phyloP scores from a whole-genome alignment of 306 rosid genomes.

The Echinosophora koreensis region DNA sequence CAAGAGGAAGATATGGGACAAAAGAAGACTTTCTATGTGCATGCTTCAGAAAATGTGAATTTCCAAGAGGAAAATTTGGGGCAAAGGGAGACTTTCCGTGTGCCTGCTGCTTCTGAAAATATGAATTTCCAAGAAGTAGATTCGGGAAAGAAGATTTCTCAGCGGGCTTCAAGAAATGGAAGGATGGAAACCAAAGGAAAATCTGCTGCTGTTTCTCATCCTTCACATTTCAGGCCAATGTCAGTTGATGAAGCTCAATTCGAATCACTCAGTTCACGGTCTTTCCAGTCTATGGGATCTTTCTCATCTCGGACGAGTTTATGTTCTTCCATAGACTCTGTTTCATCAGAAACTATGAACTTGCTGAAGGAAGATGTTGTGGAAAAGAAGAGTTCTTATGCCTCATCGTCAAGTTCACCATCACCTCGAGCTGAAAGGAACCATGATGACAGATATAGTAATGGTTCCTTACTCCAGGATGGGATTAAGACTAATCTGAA shows the following conservation, averaged over 20 bases:
- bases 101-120: slow-evolving; percentile 44
- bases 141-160: slow-evolving; percentile 39
- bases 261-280: slow-evolving; percentile 60
- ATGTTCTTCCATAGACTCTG: slow-evolving; percentile 58
- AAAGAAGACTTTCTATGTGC: slow-evolving; percentile 36
- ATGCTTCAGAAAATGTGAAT: slow-evolving; percentile 43
- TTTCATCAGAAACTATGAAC: slow-evolving; percentile 46
- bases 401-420: slow-evolving; percentile 54
- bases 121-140: slow-evolving; percentile 49
- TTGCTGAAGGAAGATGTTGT: slow-evolving; percentile 45
- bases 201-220: slow-evolving; percentile 42
- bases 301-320: slow-evolving; percentile 68
- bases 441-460: slow-evolving; percentile 56
- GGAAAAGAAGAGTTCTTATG: slow-evolving; percentile 50
- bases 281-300: slow-evolving; percentile 64
- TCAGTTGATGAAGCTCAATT: slow-evolving; percentile 82
- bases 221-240: slow-evolving; percentile 71
- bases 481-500: slow-evolving; percentile 44
- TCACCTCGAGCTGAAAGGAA: slow-evolving; percentile 50
- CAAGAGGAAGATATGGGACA: no score
- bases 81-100: slow-evolving; percentile 40
- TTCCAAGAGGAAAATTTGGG: slow-evolving; percentile 53
- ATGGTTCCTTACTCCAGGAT: slow-evolving; percentile 48
- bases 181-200: slow-evolving; percentile 57
- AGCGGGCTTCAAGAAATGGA: slow-evolving; percentile 44